phyloP scores from a whole-genome alignment of 805 yeast species.

The Ogataea nonfermentans region DNA sequence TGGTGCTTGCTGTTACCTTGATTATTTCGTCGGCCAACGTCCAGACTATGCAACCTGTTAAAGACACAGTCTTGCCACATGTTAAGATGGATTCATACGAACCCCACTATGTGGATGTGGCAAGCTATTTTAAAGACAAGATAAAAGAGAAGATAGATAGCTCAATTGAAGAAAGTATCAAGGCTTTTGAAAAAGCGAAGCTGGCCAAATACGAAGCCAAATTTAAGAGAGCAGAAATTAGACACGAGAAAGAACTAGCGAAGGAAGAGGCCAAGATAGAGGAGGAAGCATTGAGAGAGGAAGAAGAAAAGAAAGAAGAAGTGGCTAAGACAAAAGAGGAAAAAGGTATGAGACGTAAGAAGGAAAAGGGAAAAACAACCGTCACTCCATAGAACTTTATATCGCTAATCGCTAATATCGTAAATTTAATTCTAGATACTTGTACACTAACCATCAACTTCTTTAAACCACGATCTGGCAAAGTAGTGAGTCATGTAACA shows the following conservation, averaged over 20 bases:
- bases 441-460: not conserved
- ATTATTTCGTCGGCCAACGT: constrained; percentile 4
- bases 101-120: constrained; percentile 10
- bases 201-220: constrained; percentile 12
- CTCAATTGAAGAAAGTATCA: constrained; percentile 1
- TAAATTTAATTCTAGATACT: too few species aligned
- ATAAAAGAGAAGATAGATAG: constrained; percentile 2
- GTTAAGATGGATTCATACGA: not conserved
- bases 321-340: constrained; percentile 5
- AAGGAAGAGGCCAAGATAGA: constrained; percentile 7
- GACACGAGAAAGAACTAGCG: constrained; percentile 6
- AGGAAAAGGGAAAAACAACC: too few species aligned
- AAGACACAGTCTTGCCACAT: not conserved
- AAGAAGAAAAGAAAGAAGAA: not conserved
- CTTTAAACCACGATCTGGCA: constrained; percentile 21
- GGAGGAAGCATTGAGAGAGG: constrained; percentile 7
- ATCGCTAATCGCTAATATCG: constrained; percentile 35
- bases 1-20: constrained; percentile 8
- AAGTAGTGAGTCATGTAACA: constrained; percentile 23
- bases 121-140: constrained; percentile 5
- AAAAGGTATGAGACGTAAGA: too few species aligned
- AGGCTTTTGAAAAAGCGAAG: constrained; percentile 12
- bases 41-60: constrained; percentile 7
- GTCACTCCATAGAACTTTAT: too few species aligned
- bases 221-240: constrained; percentile 2